phyloP scores from a whole-genome alignment of 2,329 filamentous ascomycete genomes.

The Lachnellula willkommii region DNA sequence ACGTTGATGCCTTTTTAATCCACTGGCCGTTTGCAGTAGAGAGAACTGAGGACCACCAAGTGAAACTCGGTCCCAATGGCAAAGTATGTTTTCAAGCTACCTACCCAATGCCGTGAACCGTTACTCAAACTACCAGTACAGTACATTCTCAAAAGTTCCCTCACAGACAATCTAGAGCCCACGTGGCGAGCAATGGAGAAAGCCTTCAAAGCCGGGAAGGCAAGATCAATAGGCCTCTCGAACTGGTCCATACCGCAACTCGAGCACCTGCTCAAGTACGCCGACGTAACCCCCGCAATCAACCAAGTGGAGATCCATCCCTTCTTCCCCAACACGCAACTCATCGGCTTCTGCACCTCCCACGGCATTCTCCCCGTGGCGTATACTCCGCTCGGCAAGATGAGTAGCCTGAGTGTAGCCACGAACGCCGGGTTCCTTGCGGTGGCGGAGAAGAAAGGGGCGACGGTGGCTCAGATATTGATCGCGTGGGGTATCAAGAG shows the following conservation, averaged over 20 bases:
- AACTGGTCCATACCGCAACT: constrained; percentile 53
- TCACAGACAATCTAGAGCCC: constrained; percentile 59
- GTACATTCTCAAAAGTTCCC: constrained; percentile 56
- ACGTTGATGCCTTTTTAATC: constrained; percentile 75
- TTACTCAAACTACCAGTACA: constrained; percentile 37
- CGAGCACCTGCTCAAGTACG: constrained; percentile 45
- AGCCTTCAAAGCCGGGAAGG: constrained; percentile 54
- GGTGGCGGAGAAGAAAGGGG: constrained; percentile 57
- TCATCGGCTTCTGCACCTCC: constrained; percentile 60
- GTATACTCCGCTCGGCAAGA: constrained; percentile 59
- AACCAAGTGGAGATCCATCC: constrained; percentile 66
- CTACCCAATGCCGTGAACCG: not conserved
- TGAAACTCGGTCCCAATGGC: constrained; percentile 44
- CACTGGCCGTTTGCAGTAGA: constrained; percentile 78
- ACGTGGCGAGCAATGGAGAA: constrained; percentile 71
- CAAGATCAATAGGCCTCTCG: constrained; percentile 52
- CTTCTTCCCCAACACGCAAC: constrained; percentile 63
- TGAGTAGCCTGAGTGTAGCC: constrained; percentile 43
- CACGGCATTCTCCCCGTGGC: constrained; percentile 69
- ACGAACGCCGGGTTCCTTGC: constrained; percentile 53
- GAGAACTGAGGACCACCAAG: constrained; percentile 66
- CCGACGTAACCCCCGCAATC: constrained; percentile 43
- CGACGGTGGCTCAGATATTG: constrained; percentile 55
- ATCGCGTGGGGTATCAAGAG: constrained; percentile 66
- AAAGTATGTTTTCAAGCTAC: constrained; percentile 35